These are phyloP conservation scores for Nakazawaea ishiwadae DNA, from an alignment of 805 yeast genomes.

Conservation along the genomic window DNA sequence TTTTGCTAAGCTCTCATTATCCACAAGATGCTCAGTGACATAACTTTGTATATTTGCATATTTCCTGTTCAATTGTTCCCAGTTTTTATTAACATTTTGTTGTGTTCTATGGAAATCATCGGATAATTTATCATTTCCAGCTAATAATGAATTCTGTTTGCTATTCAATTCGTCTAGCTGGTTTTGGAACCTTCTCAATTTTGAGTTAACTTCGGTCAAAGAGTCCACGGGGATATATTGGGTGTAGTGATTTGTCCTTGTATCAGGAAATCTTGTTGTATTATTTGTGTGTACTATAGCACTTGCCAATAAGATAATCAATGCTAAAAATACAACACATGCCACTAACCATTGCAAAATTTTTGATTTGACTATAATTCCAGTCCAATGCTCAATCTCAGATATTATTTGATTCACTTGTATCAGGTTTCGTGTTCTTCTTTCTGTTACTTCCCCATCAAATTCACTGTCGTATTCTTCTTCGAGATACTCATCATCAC, in stretches of 20 bases:
- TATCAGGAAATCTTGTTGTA: too few relatives aligned
- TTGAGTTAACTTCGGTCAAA: constrained; percentile 9
- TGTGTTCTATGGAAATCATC: background rate
- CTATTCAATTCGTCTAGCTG: constrained; percentile 4
- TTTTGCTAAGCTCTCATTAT: background rate
- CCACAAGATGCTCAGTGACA: background rate
- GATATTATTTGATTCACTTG: too few relatives aligned
- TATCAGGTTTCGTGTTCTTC: background rate
- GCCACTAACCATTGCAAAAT: background rate
- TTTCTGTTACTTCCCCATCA: constrained; percentile 1
- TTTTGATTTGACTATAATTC: background rate
- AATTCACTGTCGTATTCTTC: constrained; percentile 7
- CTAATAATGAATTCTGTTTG: background rate
- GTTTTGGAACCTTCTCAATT: constrained; percentile 2
- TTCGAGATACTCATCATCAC: constrained; percentile 3
- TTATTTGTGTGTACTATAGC: background rate
- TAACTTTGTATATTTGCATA: background rate
- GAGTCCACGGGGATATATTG: constrained; percentile 11
- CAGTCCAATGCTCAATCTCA: background rate
- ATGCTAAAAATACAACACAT: background rate
- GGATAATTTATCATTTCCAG: background rate
- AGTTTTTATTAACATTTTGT: constrained; percentile 1
- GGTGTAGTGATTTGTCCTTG: background rate
- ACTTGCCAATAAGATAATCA: background rate
- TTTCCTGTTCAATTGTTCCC: constrained; percentile 6